These are phyloP conservation scores for Astrothelium subdiscretum DNA, from an alignment of 495 filamentous ascomycete genomes.

Conservation along the genomic window DNA sequence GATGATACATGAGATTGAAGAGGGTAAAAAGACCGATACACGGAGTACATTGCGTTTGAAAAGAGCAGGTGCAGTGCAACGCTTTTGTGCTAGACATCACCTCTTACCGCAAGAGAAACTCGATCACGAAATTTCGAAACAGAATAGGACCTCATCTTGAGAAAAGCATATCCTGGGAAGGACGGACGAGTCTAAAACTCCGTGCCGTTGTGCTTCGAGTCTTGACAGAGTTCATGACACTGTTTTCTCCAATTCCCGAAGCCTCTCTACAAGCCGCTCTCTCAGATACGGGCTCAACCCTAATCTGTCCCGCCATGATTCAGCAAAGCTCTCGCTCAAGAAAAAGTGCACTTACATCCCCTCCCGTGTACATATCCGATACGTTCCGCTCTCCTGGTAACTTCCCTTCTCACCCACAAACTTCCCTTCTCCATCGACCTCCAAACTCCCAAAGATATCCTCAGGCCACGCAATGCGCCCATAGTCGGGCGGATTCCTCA, in stretches of 20 bases:
- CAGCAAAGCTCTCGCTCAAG: slow-evolving; percentile 17
- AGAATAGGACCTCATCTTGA: background rate
- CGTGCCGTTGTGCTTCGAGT: background rate
- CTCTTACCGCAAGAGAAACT: background rate
- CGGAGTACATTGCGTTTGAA: too few relatives aligned
- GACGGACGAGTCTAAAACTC: too few relatives aligned
- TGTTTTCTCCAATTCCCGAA: slow-evolving; percentile 14
- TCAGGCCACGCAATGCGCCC: slow-evolving; percentile 80
- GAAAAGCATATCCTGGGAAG: too few relatives aligned
- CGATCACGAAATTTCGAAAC: background rate
- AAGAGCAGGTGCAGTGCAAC: too few relatives aligned
- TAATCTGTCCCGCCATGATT: slow-evolving; percentile 17
- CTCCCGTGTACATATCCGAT: slow-evolving; percentile 55
- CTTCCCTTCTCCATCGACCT: slow-evolving; percentile 66
- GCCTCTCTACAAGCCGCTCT: slow-evolving; percentile 42
- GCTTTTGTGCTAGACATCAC: too few relatives aligned
- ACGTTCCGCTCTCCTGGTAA: slow-evolving; percentile 55
- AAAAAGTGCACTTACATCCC: slow-evolving; percentile 47
- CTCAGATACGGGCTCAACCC: slow-evolving; percentile 46
- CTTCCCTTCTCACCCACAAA: slow-evolving; percentile 51
- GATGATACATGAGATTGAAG: background rate
- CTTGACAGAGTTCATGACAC: background rate
- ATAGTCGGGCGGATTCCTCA: slow-evolving; percentile 73
- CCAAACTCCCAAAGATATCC: slow-evolving; percentile 88
- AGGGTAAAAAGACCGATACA: background rate